A percentile compares a stretch with the other conserved stretches of the same genome.
phyloP scores from a whole-genome alignment of 2,329 filamentous ascomycete species.

The Ophiocordyceps polyrhachis-furcata region DNA sequence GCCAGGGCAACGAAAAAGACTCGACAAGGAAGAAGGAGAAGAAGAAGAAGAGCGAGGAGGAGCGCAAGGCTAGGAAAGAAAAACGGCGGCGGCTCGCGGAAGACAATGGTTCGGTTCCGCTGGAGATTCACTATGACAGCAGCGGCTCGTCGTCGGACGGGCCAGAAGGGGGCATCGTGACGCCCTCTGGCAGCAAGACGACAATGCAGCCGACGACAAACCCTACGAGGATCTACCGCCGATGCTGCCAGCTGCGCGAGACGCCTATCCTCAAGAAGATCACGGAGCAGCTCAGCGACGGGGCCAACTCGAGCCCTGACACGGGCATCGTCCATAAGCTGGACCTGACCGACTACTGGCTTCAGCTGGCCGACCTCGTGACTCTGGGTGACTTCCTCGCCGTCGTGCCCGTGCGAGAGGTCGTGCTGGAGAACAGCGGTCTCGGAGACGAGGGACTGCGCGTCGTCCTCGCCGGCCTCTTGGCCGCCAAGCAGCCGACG shows the following conservation, averaged over 20 bases:
- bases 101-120: conserved; percentile 63
- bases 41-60: conserved; percentile 87
- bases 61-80: conserved; percentile 81
- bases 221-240: conserved; percentile 76
- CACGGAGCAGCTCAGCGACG: conserved; percentile 65
- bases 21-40: conserved; percentile 70
- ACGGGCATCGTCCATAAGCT: conserved; percentile 66
- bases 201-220: conserved; percentile 57
- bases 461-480: conserved; percentile 67
- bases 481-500: conserved; percentile 56
- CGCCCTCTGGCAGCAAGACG: conserved; percentile 8
- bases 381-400: conserved; percentile 89
- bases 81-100: conserved; percentile 38
- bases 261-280: conserved; percentile 84
- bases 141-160: conserved; percentile 34
- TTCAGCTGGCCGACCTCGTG: conserved; percentile 66
- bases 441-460: conserved; percentile 74
- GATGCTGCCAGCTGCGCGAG: conserved; percentile 87
- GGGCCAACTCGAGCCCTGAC: conserved; percentile 43
- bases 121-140: conserved; percentile 61
- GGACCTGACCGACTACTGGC: conserved; percentile 66
- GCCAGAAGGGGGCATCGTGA: conserved; percentile 3
- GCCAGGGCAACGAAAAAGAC: conserved; percentile 16
- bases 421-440: conserved; percentile 74
- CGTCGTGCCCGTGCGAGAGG: conserved; percentile 73